Base-by-base conservation (phyloP, 2,329 filamentous ascomycete genomes). In the Emericellopsis cladophorae region DNA sequence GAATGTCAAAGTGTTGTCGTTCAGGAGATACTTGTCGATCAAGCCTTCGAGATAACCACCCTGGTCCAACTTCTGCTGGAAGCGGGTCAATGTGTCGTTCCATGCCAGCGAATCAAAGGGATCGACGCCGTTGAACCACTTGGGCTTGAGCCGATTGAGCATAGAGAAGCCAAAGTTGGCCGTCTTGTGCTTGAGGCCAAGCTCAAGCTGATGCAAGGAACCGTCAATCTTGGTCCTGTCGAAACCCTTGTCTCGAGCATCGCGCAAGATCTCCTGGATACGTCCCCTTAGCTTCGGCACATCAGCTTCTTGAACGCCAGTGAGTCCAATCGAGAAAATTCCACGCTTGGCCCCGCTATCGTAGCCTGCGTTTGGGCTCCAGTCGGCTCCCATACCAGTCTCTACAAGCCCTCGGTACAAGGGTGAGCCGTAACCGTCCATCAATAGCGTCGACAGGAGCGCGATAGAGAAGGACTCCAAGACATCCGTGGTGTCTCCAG, bases 61-160 rank as follows among this genome's bases (percentile, higher is more conserved):
- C 54, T 85, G 68, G 1, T 79, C 78, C 49, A 90, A 81, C 51
- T 79, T 76, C 1, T 72, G 64, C 61, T 95, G 83, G 62, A 98
- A 98, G 6, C 79, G 79, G 22, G 80, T 68, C 4, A 96, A 80
- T 1, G 86, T 87, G 35, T 92, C 83, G 51, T 95, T 92, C 87
- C 89, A 96, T 2, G 87, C 83, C 31, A 98, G 67, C 11, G 86
- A 81, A 48, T 94, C 81, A 60, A 96, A 93, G 0, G 92, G 90
- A 56, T 96, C 86, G 4, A 88, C 79, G 5, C 90, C 92, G 43
- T 92, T 93, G 62, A 98, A 96, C 92, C 92, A 98, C 44, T 84
- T 81, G 2, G 87, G 83, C 55, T 94, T 85, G 7, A 95, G 71
- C 34, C 90, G 79, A 51, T 95, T 86, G 60, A 98, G 77, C 40